Evolutionary conservation across 1,284 basidiomycete genomes (phyloP), one percentile per base, ranked within the genome.

Genomic region (Apiotrichum gracile): DNA sequence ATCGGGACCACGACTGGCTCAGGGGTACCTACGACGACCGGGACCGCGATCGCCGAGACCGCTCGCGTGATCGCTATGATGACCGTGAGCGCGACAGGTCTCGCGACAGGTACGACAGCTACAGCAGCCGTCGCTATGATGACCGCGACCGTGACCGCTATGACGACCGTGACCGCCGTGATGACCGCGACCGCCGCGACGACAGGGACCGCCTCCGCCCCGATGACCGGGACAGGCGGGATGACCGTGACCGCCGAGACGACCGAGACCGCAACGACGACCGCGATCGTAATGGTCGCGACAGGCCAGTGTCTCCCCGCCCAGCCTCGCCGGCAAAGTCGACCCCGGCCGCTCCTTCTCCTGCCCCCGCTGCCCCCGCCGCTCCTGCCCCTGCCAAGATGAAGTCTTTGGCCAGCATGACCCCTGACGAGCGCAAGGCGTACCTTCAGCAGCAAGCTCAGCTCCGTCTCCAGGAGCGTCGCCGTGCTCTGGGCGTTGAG

Each of bases 401-500:
- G 0, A 75, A 80, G 8, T 75, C 74, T 12, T 73, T 78, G 44
- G 87, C 87, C 73, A 85, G 82, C 56, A 90, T 97, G 87, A 86
- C 89, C 0, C 78, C 85, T 0, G 91, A 87, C 61, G 89, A 97
- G 68, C 84, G 90, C 12, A 79, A 83, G 51, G 90, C 88, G 0
- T 91, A 81, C 68, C 83, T 89, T 60, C 84, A 84, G 19, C 85
- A 84, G 4, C 85, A 96, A 70, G 94, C 91, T 1, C 85, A 89
- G 66, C 82, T 85, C 21, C 83, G 88, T 41, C 83, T 97, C 34
- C 84, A 91, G 64, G 91, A 87, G 40, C 86, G 94, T 29, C 91
- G 90, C 81, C 83, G 85, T 38, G 87, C 87, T 10, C 81, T 97
- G 4, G 94, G 96, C 16, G 79, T 85, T 27, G 80, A 87, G 3